Evolutionary conservation across 306 rosid genomes (phyloP).

Genomic region (Sechiopsis laciniata): DNA sequence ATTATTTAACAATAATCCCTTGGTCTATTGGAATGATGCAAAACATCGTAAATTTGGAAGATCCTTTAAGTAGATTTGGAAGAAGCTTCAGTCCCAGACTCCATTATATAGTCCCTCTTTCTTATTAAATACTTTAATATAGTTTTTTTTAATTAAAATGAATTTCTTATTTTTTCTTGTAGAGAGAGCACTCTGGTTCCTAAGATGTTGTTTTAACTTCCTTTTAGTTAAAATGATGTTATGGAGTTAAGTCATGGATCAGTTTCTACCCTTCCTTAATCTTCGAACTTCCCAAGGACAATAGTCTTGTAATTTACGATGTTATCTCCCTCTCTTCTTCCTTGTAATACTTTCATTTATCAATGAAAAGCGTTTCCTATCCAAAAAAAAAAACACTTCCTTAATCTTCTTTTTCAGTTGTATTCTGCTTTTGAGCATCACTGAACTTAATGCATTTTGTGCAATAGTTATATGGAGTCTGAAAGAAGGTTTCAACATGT

Average conservation of each 20-base stretch:
- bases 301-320: too few species aligned
- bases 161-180: too few species aligned
- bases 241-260: not conserved
- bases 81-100: not conserved
- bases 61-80: not conserved
- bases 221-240: conserved; percentile 2
- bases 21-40: not conserved
- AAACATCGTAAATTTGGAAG: too few species aligned
- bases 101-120: too few species aligned
- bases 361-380: too few species aligned
- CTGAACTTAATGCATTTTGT: conserved; percentile 23
- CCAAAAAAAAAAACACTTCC: too few species aligned
- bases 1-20: not conserved
- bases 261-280: not conserved
- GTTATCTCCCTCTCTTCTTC: too few species aligned
- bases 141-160: too few species aligned
- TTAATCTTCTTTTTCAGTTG: not conserved
- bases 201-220: conserved; percentile 8
- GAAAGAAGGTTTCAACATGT: conserved; percentile 92
- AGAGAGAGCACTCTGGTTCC: too few species aligned
- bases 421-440: not conserved
- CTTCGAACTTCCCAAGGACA: too few species aligned
- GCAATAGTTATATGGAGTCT: conserved; percentile 67
- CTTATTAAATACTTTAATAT: too few species aligned
- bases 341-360: too few species aligned